A percentile compares a stretch with the other conserved stretches of the same genome.
Evolutionary conservation across 106 monocot genomes (phyloP).

Genomic region (Dioscorea alata): DNA sequence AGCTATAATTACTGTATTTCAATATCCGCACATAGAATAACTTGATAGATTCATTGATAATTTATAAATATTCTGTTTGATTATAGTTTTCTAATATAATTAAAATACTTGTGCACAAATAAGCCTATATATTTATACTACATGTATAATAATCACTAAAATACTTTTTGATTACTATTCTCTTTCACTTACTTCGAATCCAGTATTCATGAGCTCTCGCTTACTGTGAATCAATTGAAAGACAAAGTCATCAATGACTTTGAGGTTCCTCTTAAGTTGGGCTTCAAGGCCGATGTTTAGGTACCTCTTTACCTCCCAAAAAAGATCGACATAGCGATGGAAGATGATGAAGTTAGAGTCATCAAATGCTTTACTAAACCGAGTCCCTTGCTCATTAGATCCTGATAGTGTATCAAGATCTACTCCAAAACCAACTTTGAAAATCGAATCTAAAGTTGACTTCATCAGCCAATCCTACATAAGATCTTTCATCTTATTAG

Average conservation of each 20-base stretch:
- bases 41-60: no score
- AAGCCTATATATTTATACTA: no score
- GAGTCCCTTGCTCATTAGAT: slow-evolving; percentile 10
- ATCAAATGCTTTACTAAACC: slow-evolving; percentile 34
- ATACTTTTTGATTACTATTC: no score
- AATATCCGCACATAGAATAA: no score
- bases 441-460: slow-evolving; percentile 47
- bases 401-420: slow-evolving; percentile 36
- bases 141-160: no score
- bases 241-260: slow-evolving; percentile 5
- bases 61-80: no score
- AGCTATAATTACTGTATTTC: no score
- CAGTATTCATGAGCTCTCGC: not conserved
- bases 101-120: no score
- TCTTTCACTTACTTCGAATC: not conserved
- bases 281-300: not conserved
- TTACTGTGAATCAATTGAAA: slow-evolving; percentile 22
- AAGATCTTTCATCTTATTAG: not conserved
- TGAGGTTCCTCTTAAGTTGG: not conserved
- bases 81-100: no score
- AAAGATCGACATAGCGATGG: not conserved
- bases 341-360: not conserved
- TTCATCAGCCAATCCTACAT: slow-evolving; percentile 34
- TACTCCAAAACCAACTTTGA: slow-evolving; percentile 50
- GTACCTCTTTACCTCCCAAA: slow-evolving; percentile 2